Evolutionary conservation across 768 basidiomycete species (phyloP).

Genomic region (Psilocybe sp.): DNA sequence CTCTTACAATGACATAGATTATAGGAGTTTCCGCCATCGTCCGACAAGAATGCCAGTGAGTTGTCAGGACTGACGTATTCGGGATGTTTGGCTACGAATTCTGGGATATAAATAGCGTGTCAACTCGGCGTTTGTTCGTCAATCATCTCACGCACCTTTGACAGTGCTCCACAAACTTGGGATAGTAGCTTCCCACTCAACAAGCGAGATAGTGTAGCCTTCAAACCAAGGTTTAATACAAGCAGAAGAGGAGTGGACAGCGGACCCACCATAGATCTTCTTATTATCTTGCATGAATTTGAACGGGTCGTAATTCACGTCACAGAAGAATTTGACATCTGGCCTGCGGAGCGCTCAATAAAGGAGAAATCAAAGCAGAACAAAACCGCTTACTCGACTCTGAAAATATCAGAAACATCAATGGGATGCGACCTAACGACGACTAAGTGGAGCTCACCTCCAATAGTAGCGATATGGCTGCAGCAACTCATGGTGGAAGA

Average conservation of each 20-base stretch:
- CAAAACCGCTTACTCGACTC: constrained; percentile 63
- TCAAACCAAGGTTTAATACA: background rate
- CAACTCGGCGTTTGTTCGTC: background rate
- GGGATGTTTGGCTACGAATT: constrained; percentile 64
- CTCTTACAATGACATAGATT: constrained; percentile 67
- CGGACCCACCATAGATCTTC: constrained; percentile 40
- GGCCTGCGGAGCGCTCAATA: constrained; percentile 43
- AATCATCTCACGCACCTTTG: constrained; percentile 43
- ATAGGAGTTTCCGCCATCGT: constrained; percentile 61
- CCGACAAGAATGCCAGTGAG: constrained; percentile 71
- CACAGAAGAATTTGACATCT: constrained; percentile 72
- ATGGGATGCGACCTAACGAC: background rate
- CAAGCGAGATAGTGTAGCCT: constrained; percentile 80
- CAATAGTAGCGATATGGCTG: constrained; percentile 83
- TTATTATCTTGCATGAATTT: constrained; percentile 69
- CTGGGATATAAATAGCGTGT: constrained; percentile 31
- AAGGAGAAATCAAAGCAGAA: background rate
- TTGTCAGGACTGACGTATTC: constrained; percentile 61
- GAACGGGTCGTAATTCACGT: constrained; percentile 81
- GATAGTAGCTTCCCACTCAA: constrained; percentile 80
- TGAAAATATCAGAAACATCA: constrained; percentile 18
- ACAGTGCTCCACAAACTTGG: constrained; percentile 75
- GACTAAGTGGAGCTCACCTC: constrained; percentile 35
- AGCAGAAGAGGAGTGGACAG: background rate
- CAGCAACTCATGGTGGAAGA: constrained; percentile 78